These are phyloP conservation scores for Santalum album DNA, from an alignment of 164 flowering plant genomes.

Conservation along the genomic window DNA sequence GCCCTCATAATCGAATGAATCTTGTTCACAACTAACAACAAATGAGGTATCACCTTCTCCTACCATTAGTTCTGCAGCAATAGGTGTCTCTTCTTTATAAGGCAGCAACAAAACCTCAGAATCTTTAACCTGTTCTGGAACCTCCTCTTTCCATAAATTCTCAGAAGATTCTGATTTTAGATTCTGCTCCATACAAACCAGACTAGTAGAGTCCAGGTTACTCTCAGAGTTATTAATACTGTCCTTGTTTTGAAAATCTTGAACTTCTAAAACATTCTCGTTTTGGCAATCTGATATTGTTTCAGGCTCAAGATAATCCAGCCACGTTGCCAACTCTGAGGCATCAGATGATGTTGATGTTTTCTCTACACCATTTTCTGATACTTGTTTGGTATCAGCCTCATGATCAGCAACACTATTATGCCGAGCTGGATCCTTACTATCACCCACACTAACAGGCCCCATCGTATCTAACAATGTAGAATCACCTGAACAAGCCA, in stretches of 20 bases:
- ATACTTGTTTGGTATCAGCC: conserved; percentile 13
- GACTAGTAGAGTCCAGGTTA: conserved; percentile 14
- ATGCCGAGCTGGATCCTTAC: conserved; percentile 13
- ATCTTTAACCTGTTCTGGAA: conserved; percentile 43
- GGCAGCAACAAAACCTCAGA: conserved; percentile 61
- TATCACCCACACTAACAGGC: conserved; percentile 10
- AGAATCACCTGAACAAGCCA: conserved; percentile 14
- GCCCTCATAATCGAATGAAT: conserved; percentile 58
- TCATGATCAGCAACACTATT: conserved; percentile 11
- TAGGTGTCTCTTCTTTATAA: conserved; percentile 43
- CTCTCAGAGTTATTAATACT: conserved; percentile 5
- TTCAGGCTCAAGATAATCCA: conserved; percentile 16
- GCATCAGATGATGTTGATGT: conserved; percentile 10
- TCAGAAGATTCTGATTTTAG: conserved; percentile 12
- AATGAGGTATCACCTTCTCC: conserved; percentile 37
- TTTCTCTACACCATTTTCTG: conserved; percentile 12
- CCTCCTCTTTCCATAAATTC: conserved; percentile 34
- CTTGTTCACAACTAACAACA: conserved; percentile 28
- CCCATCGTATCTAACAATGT: conserved; percentile 13
- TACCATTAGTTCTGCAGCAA: conserved; percentile 14
- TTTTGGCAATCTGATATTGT: conserved; percentile 1
- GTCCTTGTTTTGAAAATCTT: conserved; percentile 13
- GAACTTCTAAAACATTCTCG: conserved; percentile 2
- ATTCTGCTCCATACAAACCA: conserved; percentile 16
- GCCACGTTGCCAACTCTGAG: conserved; percentile 32